Conservation (phyloP, 108 stramenopile species). For the Cyclotella atomus region DNA sequence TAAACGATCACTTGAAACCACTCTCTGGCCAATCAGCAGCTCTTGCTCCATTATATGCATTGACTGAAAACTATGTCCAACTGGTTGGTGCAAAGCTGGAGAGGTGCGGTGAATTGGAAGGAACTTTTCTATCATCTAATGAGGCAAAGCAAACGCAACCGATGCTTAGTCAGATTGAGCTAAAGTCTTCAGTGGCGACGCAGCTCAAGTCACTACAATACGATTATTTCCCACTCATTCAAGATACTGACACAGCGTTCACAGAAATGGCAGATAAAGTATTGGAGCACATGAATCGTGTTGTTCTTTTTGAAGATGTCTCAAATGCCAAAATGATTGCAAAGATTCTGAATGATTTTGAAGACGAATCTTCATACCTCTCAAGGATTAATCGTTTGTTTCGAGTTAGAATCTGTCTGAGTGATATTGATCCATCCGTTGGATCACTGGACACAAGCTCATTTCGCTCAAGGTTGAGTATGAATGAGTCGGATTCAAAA, state of each 20-base stretch:
- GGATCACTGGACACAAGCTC: background rate
- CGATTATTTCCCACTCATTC: conserved; percentile 28
- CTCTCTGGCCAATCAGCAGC: background rate
- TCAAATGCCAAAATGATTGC: conserved; percentile 14
- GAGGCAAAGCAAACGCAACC: background rate
- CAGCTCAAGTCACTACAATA: conserved; percentile 10
- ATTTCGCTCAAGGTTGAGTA: background rate
- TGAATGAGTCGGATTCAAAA: background rate
- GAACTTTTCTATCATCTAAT: background rate
- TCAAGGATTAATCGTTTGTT: conserved; percentile 23
- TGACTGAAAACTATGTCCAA: conserved; percentile 18
- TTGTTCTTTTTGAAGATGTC: background rate
- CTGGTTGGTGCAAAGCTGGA: conserved; percentile 7
- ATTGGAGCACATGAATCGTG: conserved; percentile 8
- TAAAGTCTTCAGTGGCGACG: conserved; percentile 7
- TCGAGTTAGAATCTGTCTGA: conserved; percentile 21
- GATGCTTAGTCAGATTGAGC: too few relatives aligned
- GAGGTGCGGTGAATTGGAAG: background rate
- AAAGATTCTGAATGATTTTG: conserved; percentile 34
- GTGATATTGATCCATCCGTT: conserved; percentile 5
- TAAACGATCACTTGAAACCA: background rate
- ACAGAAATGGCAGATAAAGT: conserved; percentile 12
- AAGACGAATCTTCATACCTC: conserved; percentile 27
- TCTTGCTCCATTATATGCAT: background rate
- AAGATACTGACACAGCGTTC: background rate